Evolutionary conservation across 2,329 filamentous ascomycete genomes (phyloP).

Genomic region (Pyrenophora seminiperda): DNA sequence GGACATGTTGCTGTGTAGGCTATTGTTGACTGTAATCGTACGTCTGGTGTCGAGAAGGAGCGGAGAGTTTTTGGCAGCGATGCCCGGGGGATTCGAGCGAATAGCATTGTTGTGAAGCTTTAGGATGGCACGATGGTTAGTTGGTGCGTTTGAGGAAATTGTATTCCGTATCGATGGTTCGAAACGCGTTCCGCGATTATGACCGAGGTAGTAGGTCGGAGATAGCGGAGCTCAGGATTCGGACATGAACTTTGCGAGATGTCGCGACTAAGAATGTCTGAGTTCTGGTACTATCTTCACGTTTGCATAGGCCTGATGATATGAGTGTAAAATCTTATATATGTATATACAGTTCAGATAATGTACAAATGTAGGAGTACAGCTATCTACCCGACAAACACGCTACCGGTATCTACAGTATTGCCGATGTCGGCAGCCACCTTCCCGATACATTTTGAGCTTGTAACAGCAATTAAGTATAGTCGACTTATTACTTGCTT

Average conservation of each 20-base stretch:
- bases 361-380: neutral
- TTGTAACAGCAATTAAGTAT: no score
- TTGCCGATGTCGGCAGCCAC: no score
- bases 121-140: neutral
- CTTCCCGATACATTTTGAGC: no score
- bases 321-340: no score
- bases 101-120: slow-evolving; percentile 2
- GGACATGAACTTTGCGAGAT: no score
- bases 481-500: no score
- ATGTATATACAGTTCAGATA: no score
- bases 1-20: slow-evolving; percentile 62
- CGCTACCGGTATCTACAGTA: no score
- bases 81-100: slow-evolving; percentile 2
- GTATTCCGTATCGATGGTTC: slow-evolving; percentile 3
- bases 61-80: neutral
- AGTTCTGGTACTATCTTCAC: no score
- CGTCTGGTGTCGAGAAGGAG: slow-evolving; percentile 9
- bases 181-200: slow-evolving; percentile 11
- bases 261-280: no score
- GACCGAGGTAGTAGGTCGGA: slow-evolving; percentile 6
- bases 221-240: neutral
- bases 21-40: slow-evolving; percentile 22
- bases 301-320: no score
- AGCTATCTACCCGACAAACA: neutral
- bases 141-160: neutral